phyloP scores from a whole-genome alignment of 768 basidiomycete species.

The Mycena filopes region DNA sequence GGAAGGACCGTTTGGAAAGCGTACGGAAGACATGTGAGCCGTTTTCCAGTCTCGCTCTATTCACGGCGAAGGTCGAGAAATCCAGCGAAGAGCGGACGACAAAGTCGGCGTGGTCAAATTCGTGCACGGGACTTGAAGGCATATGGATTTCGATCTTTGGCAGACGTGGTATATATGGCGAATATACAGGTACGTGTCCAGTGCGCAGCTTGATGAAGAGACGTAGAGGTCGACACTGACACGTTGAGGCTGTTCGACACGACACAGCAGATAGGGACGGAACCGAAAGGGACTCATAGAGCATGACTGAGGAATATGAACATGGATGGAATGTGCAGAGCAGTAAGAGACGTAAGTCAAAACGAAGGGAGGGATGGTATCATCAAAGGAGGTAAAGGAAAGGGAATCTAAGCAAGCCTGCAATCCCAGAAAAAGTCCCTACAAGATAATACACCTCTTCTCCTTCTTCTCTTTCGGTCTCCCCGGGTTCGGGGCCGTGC shows the following conservation, averaged over 20 bases:
- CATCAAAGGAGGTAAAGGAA: constrained; percentile 81
- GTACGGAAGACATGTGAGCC: constrained; percentile 72
- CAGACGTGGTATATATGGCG: constrained; percentile 3
- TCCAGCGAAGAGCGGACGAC: constrained; percentile 65
- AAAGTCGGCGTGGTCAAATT: constrained; percentile 65
- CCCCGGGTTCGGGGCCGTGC: constrained; percentile 47
- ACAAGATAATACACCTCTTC: constrained; percentile 83
- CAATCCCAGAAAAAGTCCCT: constrained; percentile 73
- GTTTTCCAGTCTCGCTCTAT: constrained; percentile 56
- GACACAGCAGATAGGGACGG: constrained; percentile 20
- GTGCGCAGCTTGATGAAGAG: constrained; percentile 20
- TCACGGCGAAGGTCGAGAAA: constrained; percentile 59
- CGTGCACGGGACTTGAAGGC: constrained; percentile 12
- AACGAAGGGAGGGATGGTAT: constrained; percentile 73
- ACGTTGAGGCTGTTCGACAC: constrained; percentile 13
- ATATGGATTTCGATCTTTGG: constrained; percentile 3
- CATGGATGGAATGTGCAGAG: constrained; percentile 37
- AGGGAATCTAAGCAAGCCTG: constrained; percentile 74
- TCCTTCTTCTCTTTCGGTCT: constrained; percentile 57
- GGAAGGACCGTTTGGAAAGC: constrained; percentile 37
- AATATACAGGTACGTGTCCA: constrained; percentile 8
- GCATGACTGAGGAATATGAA: constrained; percentile 38
- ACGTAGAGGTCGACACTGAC: constrained; percentile 31
- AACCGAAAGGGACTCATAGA: constrained; percentile 6
- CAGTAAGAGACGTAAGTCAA: constrained; percentile 44